Base-by-base conservation (phyloP, 2,329 filamentous ascomycete species). In the Dactylonectria macrodidyma region DNA sequence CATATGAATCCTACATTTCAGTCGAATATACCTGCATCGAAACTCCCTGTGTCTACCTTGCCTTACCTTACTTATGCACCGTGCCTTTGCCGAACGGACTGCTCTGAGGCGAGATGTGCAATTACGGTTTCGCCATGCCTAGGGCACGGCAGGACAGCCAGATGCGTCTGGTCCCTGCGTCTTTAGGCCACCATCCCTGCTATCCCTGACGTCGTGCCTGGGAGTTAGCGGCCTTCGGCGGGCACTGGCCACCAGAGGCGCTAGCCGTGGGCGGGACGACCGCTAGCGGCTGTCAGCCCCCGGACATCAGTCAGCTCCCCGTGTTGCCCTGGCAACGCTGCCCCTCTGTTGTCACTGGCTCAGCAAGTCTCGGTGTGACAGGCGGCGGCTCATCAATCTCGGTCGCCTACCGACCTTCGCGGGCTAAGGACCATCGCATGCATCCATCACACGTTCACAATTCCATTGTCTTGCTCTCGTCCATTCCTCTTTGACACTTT, bases 261-360 rank as follows among this genome's bases (percentile, higher is more conserved):
- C 54, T 58, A 44, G 52, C 58, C 63, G 65, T 70, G 66, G 65
- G 65, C 67, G 65, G 65, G 61, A 66, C 66, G 68, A 70, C 68
- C 62, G 24, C 68, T 67, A 66, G 62, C 62, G 62, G 33, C 36
- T 48, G 41, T 24, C 47, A 59, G 63, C 54, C 62, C 62, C 50
- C 46, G 38, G 44, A 54, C 24, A 48, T 54, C 48, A 34, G 46
- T n/a, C 16, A 54, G 19, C 41, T 26, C 19, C 57, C 60, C 51
- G 63, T 51, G 64, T 66, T 51, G 44, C 64, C 71, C 63, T 67
- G 48, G 71, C 72, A 72, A 74, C 72, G 9, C 58, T 65, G 54
- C 69, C 72, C 71, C 70, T 74, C 71, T 71, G 71, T 73, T 74
- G 68, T 68, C 22, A 22, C 47, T 47, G 34, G 44, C 7, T 46